Base-by-base conservation (phyloP, 345 rosid species). In the Gossypium mustelinum region DNA sequence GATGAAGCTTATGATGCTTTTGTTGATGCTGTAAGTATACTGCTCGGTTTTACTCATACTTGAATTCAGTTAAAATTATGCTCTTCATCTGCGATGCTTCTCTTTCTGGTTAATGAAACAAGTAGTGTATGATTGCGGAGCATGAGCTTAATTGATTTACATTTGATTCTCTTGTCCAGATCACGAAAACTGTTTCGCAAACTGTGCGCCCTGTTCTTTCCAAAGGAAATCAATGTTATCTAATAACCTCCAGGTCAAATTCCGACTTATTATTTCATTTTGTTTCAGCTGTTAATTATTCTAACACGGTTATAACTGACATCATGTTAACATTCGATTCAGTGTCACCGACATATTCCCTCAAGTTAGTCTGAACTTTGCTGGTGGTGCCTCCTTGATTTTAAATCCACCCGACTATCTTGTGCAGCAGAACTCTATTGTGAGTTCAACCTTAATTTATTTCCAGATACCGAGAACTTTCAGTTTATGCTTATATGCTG, bases 351-450 rank as follows among this genome's bases (percentile, higher is more conserved):
- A 81, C 55, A 56, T 84, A 81, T 95, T 95, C 84, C 99, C 99
- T 82, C 91, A 84, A 81, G 94, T 95, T 84, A 86, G 89, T 77
- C 87, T 95, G 62, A 89, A 91, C 87, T 95, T 95, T 76, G 95
- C 90, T 67, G 97, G 92, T 45, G 91, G 91, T 51, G 90, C 96
- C 70, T 88, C 98, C 75, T 80, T 95, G 93, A 78, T 85, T 75
- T 82, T 95, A 27, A 82, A 76, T 72, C 92, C 96, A 11, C 87
- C 83, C 75, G 97, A 93, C 73, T 95, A 95, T 84, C 93, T 95
- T 27, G 72, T 95, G 29, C 92, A 88, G 75, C 93, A 90, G 82
- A 90, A 86, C 78, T 77, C 85, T 25, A 75, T 86, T 41, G 98
- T 94, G 75, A 93, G 98, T 85, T 65, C 25, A 10, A 18, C 69